Base-by-base conservation (phyloP, 140 eudicot genomes). In the Oenanthe javanica region DNA sequence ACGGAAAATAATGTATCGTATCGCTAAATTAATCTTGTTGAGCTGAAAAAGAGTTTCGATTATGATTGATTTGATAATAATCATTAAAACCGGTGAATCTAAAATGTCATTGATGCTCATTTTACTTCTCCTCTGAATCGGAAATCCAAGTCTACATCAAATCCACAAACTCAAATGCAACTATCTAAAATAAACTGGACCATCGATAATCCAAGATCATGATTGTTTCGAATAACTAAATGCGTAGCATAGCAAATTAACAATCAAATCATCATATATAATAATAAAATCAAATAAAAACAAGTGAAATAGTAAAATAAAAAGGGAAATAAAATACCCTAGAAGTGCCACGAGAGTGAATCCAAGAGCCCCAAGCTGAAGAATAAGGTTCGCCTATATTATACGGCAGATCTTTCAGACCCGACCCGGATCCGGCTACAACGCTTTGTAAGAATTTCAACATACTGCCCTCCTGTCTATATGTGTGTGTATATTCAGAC, bases 341-440 rank as follows among this genome's bases (percentile, higher is more conserved):
- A 78, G 96, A 90, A 47, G 97, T 89, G 93, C 97, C 99, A 27
- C 96, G 97, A 23, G 83, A 87, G 87, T 94, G 98, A 77, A 86
- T 83, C 98, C 97, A 94, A 11, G 97, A 94, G 77, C 96, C 98
- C 98, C 97, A 94, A 77, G 98, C 93, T 79, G 95, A 90, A 38
- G 97, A 92, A 84, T 94, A 92, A 47, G 98, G 98, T 81, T 94
- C 97, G 61, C 96, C 98, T 84, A 94, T 89, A 83, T 86, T 94
- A 86, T 94, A 92, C 9, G 97, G 97, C 79, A 94, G 90, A 92
- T 94, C 94, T 77, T 90, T 92, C 45, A 90, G 87, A 76, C 97
- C 98, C 31, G 97, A 77, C 49, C 96, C 95, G 83, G 97, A 92
- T 94, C 98, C 97, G 84, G 89, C 87, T 6, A 94, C 98, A 13